Evolutionary conservation across 192 early-diverging fungal species (phyloP), one percentile per base, ranked within the genome.

Genomic region (Spizellomyces sp.): DNA sequence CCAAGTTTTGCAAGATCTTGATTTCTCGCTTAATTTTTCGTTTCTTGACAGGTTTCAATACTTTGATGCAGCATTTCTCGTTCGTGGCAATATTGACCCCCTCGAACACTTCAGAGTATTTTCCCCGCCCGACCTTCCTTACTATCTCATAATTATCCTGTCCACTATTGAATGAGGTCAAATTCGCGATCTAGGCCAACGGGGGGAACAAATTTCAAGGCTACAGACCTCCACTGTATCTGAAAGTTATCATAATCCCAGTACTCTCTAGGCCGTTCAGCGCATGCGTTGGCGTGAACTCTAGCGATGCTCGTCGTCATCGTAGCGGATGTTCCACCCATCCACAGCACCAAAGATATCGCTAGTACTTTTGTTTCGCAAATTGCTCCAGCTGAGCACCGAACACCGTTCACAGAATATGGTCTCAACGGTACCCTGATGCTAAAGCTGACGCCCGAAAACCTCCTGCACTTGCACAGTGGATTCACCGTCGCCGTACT

Each of bases 1-100:
- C 88, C 58, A 99, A 83, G 76, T 97, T 99, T 78, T 98, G 96
- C 75, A 99, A 87, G 67, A 99, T 99, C 79, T 96, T 98, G 79
- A 99, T 96, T 79, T 99, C 97, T 59, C 97, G 87, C 88, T 97
- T 98, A 75, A 99, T 99, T 87, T 99, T 99, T 92, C 98, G 98
- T 89, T 99, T 99, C 86, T 99, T 99, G 69, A 99, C 95, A 4
- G 97, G 97, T 84, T 99, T 99, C 62, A 99, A 84, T 8, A 96
- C 97, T 85, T 99, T 99, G 87, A 99, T 99, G 69, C 96, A 93
- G 81, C 96, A 97, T 73, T 95, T 89, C 64, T 86, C 79, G 66
- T 89, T 81, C 79, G 91, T 96, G 64, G 86, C 83, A 36, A 94
- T 83, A 79, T 96, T 95, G 81, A 96, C 86, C 15, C 96, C 97